phyloP scores from a whole-genome alignment of 345 rosid species.

The Eucalyptus urophylla region DNA sequence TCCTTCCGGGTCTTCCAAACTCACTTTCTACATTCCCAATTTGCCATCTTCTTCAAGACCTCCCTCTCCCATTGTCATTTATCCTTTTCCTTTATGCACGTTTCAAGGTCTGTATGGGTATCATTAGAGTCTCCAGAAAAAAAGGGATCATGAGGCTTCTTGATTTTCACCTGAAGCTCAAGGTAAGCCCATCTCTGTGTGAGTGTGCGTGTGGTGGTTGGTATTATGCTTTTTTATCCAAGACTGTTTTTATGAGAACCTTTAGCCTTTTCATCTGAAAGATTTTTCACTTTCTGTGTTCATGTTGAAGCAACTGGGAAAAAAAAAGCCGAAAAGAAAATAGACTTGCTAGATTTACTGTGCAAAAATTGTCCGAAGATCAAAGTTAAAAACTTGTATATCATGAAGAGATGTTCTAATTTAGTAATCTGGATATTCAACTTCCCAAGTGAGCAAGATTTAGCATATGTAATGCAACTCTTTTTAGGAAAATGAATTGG shows the following conservation, averaged over 20 bases:
- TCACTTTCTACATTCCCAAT: not conserved
- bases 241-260: not conserved
- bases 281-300: not conserved
- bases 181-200: slow-evolving; percentile 20
- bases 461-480: not conserved
- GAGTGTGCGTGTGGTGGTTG: not conserved
- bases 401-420: not conserved
- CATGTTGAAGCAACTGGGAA: not conserved
- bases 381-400: not conserved
- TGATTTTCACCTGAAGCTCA: slow-evolving; percentile 35
- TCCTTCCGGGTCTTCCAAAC: not conserved
- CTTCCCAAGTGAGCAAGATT: not conserved
- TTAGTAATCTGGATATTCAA: not conserved
- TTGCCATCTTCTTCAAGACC: not conserved
- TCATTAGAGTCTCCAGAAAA: not conserved
- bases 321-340: not conserved
- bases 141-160: slow-evolving; percentile 14
- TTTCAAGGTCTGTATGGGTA: not conserved
- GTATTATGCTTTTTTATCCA: not conserved
- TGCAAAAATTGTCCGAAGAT: not conserved
- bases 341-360: not conserved
- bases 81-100: not conserved
- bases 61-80: not conserved
- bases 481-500: not conserved
- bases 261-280: not conserved